A percentile compares a stretch with the other conserved stretches of the same genome.
Evolutionary conservation across 805 yeast genomes (phyloP).

Genomic region (Yamadazyma sp.): DNA sequence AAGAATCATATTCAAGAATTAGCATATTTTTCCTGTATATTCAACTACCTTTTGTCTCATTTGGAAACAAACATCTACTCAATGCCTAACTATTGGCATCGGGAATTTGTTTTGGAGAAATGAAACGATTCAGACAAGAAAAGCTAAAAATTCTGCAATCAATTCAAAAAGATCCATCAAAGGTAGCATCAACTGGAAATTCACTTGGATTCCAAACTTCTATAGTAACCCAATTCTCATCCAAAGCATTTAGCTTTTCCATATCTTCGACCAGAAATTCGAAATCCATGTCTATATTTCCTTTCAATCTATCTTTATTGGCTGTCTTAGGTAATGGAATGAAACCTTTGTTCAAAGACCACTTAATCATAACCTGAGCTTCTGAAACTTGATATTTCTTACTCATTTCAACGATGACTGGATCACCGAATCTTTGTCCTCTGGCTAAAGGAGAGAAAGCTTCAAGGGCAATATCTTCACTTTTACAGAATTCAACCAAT

Average conservation of each 20-base stretch:
- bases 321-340: slow-evolving; percentile 70
- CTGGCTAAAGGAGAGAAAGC: slow-evolving; percentile 79
- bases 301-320: slow-evolving; percentile 48
- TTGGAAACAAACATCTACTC: too few relatives aligned
- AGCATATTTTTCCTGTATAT: too few relatives aligned
- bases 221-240: slow-evolving; percentile 15
- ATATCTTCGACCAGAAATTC: slow-evolving; percentile 25
- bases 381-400: slow-evolving; percentile 46
- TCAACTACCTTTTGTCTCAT: too few relatives aligned
- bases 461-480: slow-evolving; percentile 57
- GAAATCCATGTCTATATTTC: slow-evolving; percentile 41
- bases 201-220: slow-evolving; percentile 3
- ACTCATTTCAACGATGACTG: slow-evolving; percentile 48
- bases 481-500: slow-evolving; percentile 52
- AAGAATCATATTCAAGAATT: too few relatives aligned
- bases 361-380: slow-evolving; percentile 33
- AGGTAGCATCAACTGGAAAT: slow-evolving; percentile 2
- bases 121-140: too few relatives aligned
- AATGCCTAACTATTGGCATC: too few relatives aligned
- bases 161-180: too few relatives aligned
- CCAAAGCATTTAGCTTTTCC: slow-evolving; percentile 22
- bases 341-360: slow-evolving; percentile 72
- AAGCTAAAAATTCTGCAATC: too few relatives aligned
- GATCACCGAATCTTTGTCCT: slow-evolving; percentile 39
- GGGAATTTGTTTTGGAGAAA: too few relatives aligned